Percentiles rank a stretch among this genome's conserved stretches.
Evolutionary conservation across 352 stramenopile genomes (phyloP).

Genomic region (Globisporangium spinosum): DNA sequence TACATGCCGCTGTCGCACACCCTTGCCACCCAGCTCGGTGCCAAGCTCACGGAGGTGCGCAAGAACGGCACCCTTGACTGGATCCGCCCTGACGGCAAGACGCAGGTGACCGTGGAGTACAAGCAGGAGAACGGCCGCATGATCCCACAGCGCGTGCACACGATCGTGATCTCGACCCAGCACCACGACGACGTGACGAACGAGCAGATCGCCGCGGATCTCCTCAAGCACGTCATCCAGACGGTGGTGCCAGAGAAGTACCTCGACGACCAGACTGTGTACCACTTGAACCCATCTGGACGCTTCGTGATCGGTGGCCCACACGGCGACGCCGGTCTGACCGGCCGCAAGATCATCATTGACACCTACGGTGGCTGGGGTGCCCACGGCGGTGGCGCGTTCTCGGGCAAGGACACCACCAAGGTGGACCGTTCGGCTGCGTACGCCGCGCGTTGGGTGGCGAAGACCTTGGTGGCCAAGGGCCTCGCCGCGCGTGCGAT

Average conservation of each 20-base stretch:
- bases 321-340: slow-evolving; percentile 98
- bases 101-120: slow-evolving; percentile 98
- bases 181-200: slow-evolving; percentile 98
- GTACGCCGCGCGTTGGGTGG: slow-evolving; percentile 98
- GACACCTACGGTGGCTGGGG: slow-evolving; percentile 99
- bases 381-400: slow-evolving; percentile 97
- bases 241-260: slow-evolving; percentile 98
- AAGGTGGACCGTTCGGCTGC: slow-evolving; percentile 98
- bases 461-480: slow-evolving; percentile 97
- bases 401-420: slow-evolving; percentile 99
- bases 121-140: slow-evolving; percentile 94
- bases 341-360: slow-evolving; percentile 99
- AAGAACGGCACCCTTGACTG: slow-evolving; percentile 98
- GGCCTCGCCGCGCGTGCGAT: slow-evolving; percentile 92
- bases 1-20: slow-evolving; percentile 98
- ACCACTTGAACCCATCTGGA: slow-evolving; percentile 98
- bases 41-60: slow-evolving; percentile 96
- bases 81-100: slow-evolving; percentile 99
- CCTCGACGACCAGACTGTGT: slow-evolving; percentile 98
- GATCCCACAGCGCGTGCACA: slow-evolving; percentile 97
- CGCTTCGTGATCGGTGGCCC: slow-evolving; percentile 99
- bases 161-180: slow-evolving; percentile 99
- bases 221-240: slow-evolving; percentile 99
- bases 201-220: slow-evolving; percentile 96
- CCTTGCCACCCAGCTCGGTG: slow-evolving; percentile 95